These are phyloP conservation scores for Glycine latifolia DNA, from an alignment of 306 rosid species.

Conservation along the genomic window DNA sequence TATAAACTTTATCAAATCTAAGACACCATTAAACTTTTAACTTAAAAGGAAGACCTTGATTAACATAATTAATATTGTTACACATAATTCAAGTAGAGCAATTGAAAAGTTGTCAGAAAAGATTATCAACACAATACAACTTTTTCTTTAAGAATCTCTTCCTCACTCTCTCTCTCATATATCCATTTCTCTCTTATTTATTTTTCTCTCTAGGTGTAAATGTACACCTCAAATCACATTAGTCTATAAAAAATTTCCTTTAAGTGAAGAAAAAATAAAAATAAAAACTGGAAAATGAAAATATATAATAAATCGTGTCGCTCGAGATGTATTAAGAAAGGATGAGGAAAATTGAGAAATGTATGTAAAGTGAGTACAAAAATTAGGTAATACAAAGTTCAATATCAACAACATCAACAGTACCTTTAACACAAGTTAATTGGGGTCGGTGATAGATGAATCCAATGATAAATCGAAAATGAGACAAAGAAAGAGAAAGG, in stretches of 20 bases:
- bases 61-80: too few species aligned
- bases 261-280: neutral
- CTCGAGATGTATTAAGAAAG: neutral
- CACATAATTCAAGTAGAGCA: too few species aligned
- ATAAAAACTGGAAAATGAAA: neutral
- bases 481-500: too few species aligned
- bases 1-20: too few species aligned
- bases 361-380: neutral
- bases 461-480: too few species aligned
- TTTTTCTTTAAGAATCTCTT: neutral
- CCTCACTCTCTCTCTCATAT: neutral
- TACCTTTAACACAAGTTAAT: too few species aligned
- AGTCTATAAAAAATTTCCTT: neutral
- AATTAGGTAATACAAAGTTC: neutral
- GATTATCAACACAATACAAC: neutral
- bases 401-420: too few species aligned
- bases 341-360: neutral
- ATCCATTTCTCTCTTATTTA: neutral
- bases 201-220: too few species aligned
- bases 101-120: too few species aligned
- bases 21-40: too few species aligned
- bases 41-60: too few species aligned
- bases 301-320: neutral
- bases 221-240: neutral
- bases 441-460: too few species aligned